Evolutionary conservation across 306 rosid genomes (phyloP).

Genomic region (Ziziphus jujuba): DNA sequence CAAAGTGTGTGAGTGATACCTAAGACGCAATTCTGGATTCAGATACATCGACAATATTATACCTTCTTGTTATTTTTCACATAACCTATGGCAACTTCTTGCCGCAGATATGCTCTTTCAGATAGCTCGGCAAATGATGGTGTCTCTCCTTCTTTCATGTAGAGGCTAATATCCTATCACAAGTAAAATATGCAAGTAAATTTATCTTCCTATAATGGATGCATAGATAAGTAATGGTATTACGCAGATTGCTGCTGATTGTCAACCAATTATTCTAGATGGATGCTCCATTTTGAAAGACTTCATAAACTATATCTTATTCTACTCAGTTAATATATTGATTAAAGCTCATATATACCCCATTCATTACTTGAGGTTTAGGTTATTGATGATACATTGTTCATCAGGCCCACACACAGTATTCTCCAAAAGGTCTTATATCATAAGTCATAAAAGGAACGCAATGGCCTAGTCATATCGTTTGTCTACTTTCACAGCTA

Average conservation of each 20-base stretch:
- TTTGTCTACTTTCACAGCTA: too few relatives aligned
- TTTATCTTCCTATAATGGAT: conserved; percentile 1
- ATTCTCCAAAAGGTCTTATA: too few relatives aligned
- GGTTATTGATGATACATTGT: too few relatives aligned
- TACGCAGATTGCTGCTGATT: not conserved
- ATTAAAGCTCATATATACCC: too few relatives aligned
- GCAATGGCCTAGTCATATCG: too few relatives aligned
- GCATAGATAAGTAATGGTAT: not conserved
- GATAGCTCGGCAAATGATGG: conserved; percentile 82
- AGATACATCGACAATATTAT: conserved; percentile 22
- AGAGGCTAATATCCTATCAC: conserved; percentile 66
- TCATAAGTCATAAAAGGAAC: too few relatives aligned
- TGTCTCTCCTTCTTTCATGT: conserved; percentile 86
- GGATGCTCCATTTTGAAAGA: not conserved
- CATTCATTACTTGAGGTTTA: too few relatives aligned
- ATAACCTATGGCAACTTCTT: conserved; percentile 97
- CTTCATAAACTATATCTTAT: not conserved
- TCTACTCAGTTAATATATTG: too few relatives aligned
- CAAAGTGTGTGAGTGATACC: conserved; percentile 26
- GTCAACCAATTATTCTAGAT: too few relatives aligned
- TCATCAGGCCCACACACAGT: too few relatives aligned
- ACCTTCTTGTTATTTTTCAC: conserved; percentile 79
- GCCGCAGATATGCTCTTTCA: conserved; percentile 77
- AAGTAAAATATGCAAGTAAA: conserved; percentile 19
- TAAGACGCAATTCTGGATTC: conserved; percentile 2